Conservation (phyloP, 176 grass and related monocot genomes). For the Puccinellia tenuiflora region DNA sequence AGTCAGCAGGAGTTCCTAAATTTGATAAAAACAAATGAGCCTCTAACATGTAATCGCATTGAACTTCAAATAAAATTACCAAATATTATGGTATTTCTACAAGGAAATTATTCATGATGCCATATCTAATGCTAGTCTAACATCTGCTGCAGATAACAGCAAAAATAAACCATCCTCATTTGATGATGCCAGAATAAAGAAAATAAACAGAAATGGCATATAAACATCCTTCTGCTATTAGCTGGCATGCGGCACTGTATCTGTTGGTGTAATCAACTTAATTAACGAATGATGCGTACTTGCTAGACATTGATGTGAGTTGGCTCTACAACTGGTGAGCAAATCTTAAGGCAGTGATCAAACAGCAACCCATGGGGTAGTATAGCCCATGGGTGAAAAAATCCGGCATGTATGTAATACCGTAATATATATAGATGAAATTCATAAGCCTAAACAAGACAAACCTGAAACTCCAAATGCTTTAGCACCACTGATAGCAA, state of each 20-base stretch:
- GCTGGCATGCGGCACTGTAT: background rate
- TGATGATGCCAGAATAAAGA: background rate
- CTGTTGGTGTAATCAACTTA: background rate
- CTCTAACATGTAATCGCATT: background rate
- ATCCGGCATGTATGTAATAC: background rate
- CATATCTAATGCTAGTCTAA: background rate
- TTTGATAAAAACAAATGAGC: slow-evolving; percentile 22
- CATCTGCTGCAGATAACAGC: background rate
- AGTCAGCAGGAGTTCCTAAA: slow-evolving; percentile 88
- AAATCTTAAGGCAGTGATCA: background rate
- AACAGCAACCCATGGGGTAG: background rate
- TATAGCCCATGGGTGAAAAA: background rate
- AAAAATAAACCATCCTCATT: background rate
- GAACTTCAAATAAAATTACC: background rate
- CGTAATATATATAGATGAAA: slow-evolving; percentile 2
- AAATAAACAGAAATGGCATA: background rate
- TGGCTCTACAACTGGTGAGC: background rate
- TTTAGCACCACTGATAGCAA: slow-evolving; percentile 68
- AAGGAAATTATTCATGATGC: background rate
- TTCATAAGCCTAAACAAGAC: slow-evolving; percentile 2
- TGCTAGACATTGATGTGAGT: background rate
- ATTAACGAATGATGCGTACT: background rate
- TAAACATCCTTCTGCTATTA: background rate
- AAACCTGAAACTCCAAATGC: slow-evolving; percentile 91
- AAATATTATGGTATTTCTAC: background rate